Base-by-base conservation (phyloP, 306 rosid species). In the Hylodesmum podocarpum region DNA sequence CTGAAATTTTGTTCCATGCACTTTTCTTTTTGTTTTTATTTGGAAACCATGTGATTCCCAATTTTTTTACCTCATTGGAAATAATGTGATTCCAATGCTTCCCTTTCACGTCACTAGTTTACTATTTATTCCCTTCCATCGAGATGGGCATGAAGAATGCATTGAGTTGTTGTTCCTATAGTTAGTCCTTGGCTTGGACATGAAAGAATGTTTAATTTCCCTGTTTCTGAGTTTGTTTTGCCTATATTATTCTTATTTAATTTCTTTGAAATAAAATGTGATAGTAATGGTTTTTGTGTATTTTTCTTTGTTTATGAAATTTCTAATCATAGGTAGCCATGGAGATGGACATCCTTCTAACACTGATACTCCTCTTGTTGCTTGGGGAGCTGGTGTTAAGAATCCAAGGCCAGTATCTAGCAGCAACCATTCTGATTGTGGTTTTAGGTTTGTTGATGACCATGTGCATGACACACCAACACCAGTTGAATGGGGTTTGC, bases 271-370 rank as follows among this genome's bases (percentile, higher is more conserved):
- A 54, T 27, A 59, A 53, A 76, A 18, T 59, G 73, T 76, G 27
- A 16, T 36, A 40, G 24, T 43, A 25, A 64, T 44, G 73, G 65
- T 77, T 87, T 87, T 74, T 73, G 16, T 9, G 14, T 24, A 63
- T 40, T 64, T 49, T 58, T 55, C 2, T 29, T 53, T 43, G 10
- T 27, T 67, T 62, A 41, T 82, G 67, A 63, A 18, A 50, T 43
- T 70, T 53, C 54, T 57, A 43, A 28, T 77, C 55, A 68, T 66
- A 90, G 98, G 98, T 77, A 93, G 96, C 87, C 98, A 93, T 50
- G 98, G 98, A 66, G 98, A 93, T 73, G 98, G 98, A 71, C 98
- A 93, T 88, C 96, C 96, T 70, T 40, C 98, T 70, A 93, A 93
- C 83, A 93, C 98, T 3, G 98, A 93, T 75, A 93, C 98, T 40